phyloP scores from a whole-genome alignment of 306 rosid genomes.

The Lithocarpus polystachyus region DNA sequence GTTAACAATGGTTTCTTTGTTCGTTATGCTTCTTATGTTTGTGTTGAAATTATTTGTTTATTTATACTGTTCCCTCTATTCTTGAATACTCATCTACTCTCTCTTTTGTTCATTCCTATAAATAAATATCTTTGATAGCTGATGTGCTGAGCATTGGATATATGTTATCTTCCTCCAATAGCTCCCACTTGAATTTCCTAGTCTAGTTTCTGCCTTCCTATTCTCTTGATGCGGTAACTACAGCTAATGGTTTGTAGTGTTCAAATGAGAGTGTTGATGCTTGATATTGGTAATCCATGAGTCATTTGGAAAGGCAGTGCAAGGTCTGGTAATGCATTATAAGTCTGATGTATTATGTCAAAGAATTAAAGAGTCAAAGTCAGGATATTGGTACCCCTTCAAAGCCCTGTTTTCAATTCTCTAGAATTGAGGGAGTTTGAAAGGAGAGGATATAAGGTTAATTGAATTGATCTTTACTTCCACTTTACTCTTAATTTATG shows the following conservation, averaged over 20 bases:
- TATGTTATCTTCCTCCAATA: neutral
- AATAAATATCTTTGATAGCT: neutral
- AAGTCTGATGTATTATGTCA: neutral
- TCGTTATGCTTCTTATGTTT: neutral
- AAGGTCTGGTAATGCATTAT: neutral
- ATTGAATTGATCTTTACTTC: too few species aligned
- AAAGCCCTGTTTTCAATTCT: too few species aligned
- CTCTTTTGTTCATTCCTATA: neutral
- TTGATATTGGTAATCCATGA: neutral
- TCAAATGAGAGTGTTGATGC: neutral
- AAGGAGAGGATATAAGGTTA: too few species aligned
- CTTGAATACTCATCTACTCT: neutral
- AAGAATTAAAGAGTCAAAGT: neutral
- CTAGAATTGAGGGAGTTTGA: too few species aligned
- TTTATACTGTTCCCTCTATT: neutral
- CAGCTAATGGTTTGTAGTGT: too few species aligned
- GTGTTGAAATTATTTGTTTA: neutral
- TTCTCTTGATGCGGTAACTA: too few species aligned
- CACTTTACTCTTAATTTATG: too few species aligned
- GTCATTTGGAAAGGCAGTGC: neutral
- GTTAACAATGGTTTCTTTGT: conserved; percentile 8
- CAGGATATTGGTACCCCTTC: neutral
- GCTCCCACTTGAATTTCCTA: neutral
- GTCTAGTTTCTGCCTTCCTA: too few species aligned
- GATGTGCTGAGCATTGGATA: neutral